Evolutionary conservation across 805 yeast genomes (phyloP).

Genomic region (Alloascoidea hylecoeti): DNA sequence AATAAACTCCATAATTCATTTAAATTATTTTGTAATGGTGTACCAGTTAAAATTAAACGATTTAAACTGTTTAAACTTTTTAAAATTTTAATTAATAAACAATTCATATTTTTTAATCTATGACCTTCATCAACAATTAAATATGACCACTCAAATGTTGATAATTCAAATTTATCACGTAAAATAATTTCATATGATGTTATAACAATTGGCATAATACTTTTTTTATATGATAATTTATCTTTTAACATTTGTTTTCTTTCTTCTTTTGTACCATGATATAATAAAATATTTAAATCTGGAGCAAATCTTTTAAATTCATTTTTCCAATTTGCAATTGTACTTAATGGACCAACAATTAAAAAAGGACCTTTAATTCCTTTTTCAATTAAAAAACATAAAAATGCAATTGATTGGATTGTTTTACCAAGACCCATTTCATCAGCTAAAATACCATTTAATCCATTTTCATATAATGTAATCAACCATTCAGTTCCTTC

Average conservation of each 20-base stretch:
- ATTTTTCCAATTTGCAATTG: slow-evolving; percentile 71
- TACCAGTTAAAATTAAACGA: slow-evolving; percentile 80
- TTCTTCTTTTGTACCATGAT: slow-evolving; percentile 48
- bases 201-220: slow-evolving; percentile 37
- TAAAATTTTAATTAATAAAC: slow-evolving; percentile 57
- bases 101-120: slow-evolving; percentile 72
- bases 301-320: slow-evolving; percentile 74
- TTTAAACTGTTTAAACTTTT: slow-evolving; percentile 48
- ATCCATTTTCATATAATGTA: slow-evolving; percentile 81
- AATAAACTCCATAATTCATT: slow-evolving; percentile 86
- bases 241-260: slow-evolving; percentile 29
- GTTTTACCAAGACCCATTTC: slow-evolving; percentile 98
- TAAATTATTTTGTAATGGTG: slow-evolving; percentile 87
- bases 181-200: slow-evolving; percentile 77
- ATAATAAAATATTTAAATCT: slow-evolving; percentile 39
- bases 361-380: slow-evolving; percentile 70
- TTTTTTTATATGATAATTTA: slow-evolving; percentile 9
- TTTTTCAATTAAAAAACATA: slow-evolving; percentile 65
- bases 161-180: slow-evolving; percentile 45
- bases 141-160: slow-evolving; percentile 56
- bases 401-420: slow-evolving; percentile 68
- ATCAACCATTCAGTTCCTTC: slow-evolving; percentile 88
- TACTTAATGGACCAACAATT: slow-evolving; percentile 71
- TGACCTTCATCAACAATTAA: slow-evolving; percentile 95
- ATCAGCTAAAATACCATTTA: slow-evolving; percentile 91